Evolutionary conservation across 2,329 filamentous ascomycete species (phyloP).

Genomic region (Didymosphaeria variabile): DNA sequence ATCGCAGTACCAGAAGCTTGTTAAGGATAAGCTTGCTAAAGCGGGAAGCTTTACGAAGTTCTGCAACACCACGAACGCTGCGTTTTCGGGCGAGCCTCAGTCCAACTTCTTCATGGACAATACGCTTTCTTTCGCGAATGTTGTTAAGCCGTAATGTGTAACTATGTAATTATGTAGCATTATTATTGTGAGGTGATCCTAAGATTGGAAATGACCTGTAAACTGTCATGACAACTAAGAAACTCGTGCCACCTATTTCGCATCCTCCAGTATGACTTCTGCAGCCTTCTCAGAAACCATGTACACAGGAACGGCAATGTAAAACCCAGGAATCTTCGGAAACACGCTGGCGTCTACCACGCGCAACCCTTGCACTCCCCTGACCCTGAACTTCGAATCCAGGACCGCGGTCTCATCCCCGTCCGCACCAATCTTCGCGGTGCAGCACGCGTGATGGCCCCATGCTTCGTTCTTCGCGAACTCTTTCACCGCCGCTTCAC

Average conservation of each 20-base stretch:
- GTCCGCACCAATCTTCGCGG: slow-evolving; percentile 64
- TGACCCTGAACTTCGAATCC: slow-evolving; percentile 62
- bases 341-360: slow-evolving; percentile 54
- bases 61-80: slow-evolving; percentile 47
- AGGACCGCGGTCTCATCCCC: slow-evolving; percentile 62
- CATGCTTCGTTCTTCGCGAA: slow-evolving; percentile 41
- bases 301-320: slow-evolving; percentile 60
- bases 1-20: slow-evolving; percentile 45
- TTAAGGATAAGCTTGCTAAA: slow-evolving; percentile 54
- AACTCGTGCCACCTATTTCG: neutral
- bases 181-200: neutral
- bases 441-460: slow-evolving; percentile 66
- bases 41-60: slow-evolving; percentile 62
- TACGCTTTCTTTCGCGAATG: slow-evolving; percentile 7
- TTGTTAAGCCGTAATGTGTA: slow-evolving; percentile 3
- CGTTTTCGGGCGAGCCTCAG: neutral
- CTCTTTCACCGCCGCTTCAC: slow-evolving; percentile 53
- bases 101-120: slow-evolving; percentile 13
- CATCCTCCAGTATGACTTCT: slow-evolving; percentile 59
- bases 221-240: neutral
- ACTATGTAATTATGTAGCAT: neutral
- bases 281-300: slow-evolving; percentile 70
- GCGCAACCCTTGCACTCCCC: slow-evolving; percentile 62
- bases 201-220: neutral
- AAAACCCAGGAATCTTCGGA: slow-evolving; percentile 54